Evolutionary conservation across 1,139 yeast species (phyloP).

Genomic region (Geotrichum citri-aurantii): DNA sequence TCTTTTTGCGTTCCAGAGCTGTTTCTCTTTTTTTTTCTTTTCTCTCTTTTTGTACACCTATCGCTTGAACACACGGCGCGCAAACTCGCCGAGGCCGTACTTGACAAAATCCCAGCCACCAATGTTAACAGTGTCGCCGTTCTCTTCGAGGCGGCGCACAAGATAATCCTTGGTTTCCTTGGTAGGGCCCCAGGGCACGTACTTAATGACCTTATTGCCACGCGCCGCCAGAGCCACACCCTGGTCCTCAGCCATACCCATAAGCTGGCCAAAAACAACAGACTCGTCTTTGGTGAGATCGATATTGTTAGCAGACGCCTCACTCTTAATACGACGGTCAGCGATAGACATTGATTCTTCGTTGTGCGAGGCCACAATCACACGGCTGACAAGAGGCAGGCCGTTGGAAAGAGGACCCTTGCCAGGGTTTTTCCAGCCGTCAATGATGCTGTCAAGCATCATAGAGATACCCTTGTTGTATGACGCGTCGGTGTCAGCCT

Average conservation of each 20-base stretch:
- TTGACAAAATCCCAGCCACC: conserved; percentile 75
- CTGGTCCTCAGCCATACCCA: conserved; percentile 94
- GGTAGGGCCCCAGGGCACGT: conserved; percentile 98
- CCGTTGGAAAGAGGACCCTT: conserved; percentile 22
- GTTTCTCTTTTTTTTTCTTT: not conserved
- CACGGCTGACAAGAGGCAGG: conserved; percentile 56
- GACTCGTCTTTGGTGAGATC: conserved; percentile 34
- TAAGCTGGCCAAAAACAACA: conserved; percentile 80
- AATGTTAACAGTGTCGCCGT: conserved; percentile 93
- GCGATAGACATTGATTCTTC: conserved; percentile 70
- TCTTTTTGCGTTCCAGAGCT: not conserved
- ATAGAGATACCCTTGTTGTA: conserved; percentile 66
- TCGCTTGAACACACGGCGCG: conserved; percentile 38
- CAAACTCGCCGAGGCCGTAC: conserved; percentile 46
- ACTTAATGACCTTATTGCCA: conserved; percentile 74
- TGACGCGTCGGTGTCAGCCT: conserved; percentile 68
- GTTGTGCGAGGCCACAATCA: conserved; percentile 92
- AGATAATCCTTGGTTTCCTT: conserved; percentile 87
- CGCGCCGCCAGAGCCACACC: conserved; percentile 67
- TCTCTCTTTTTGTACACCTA: not conserved
- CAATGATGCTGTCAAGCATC: conserved; percentile 56
- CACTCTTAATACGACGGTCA: conserved; percentile 45
- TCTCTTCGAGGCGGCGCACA: conserved; percentile 88
- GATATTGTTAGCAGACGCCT: conserved; percentile 26
- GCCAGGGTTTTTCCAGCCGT: conserved; percentile 42